Evolutionary conservation across 768 basidiomycete species (phyloP), one percentile per base, ranked within the genome.

Genomic region (Hirschioporus abietinus): DNA sequence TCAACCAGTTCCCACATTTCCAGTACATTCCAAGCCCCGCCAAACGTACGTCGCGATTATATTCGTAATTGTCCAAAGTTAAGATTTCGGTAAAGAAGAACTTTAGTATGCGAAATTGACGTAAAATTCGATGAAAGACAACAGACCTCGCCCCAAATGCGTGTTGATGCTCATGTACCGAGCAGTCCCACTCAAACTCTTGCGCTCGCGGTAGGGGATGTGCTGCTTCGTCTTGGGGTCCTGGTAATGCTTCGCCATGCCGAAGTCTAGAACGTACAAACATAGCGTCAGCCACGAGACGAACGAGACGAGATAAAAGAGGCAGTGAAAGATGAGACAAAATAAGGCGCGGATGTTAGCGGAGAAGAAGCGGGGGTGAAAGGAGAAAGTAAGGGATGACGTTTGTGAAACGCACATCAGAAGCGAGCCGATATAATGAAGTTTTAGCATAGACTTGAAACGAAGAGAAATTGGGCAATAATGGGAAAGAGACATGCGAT

Each of bases 91-190:
- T 20, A 52, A 52, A 20, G 42, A 10, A 52, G 42, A 36, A 12
- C 42, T 5, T 52, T 12, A 52, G 42, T 52, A 52, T 10, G 3
- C 42, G 42, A 52, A 52, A 5, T 52, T 52, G 42, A 52, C 42
- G 42, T 52, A 52, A 52, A 52, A 10, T 52, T 52, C 20, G 12
- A 52, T 34, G 63, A 24, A 52, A 52, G 23, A 30, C 24, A 18
- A 36, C 76, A 92, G 89, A 80, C 96, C 96, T 69, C 96, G 89
- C 35, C 96, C 96, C 68, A 99, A 81, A 79, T 99, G 96, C 7
- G 96, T 99, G 76, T 99, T 99, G 84, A 99, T 99, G 62, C 92
- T 94, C 96, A 99, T 99, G 81, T 99, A 99, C 58, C 96, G 89
- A 63, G 97, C 96, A 35, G 96, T 99, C 17, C 96, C 96, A 18